Percentiles rank a stretch among this genome's conserved stretches.
phyloP scores from a whole-genome alignment of 73 alveolate species.

The Paramecium biaurelia region DNA sequence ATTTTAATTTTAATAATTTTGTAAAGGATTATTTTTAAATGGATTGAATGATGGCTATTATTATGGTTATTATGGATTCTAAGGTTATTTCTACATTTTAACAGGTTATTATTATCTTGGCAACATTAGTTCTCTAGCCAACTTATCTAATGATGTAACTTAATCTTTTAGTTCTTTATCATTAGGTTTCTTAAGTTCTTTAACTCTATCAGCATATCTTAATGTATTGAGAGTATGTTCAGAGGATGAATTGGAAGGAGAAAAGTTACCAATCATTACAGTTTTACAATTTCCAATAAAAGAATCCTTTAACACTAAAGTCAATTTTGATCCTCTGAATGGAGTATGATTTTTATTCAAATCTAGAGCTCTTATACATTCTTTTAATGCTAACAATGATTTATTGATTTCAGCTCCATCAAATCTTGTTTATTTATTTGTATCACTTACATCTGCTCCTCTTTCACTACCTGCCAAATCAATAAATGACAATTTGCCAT shows the following conservation, averaged over 20 bases:
- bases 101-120: conserved; percentile 63
- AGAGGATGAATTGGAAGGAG: conserved; percentile 95
- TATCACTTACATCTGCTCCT: conserved; percentile 99
- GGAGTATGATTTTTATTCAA: conserved; percentile 98
- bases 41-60: conserved; percentile 47
- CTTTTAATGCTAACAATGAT: conserved; percentile 99
- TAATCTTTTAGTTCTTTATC: conserved; percentile 64
- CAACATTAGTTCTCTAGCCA: conserved; percentile 70
- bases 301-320: conserved; percentile 97
- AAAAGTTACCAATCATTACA: conserved; percentile 98
- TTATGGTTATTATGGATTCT: not conserved
- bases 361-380: conserved; percentile 99
- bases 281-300: conserved; percentile 99
- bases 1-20: conserved; percentile 38
- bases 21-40: conserved; percentile 39
- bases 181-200: conserved; percentile 94
- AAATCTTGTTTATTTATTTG: conserved; percentile 94
- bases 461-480: conserved; percentile 99
- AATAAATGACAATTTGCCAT: conserved; percentile 80
- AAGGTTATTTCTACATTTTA: not conserved
- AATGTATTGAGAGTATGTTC: conserved; percentile 99
- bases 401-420: conserved; percentile 99
- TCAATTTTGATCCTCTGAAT: conserved; percentile 98
- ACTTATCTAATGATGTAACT: conserved; percentile 54
- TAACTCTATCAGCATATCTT: conserved; percentile 99